A percentile compares a stretch with the other conserved stretches of the same genome.
Conservation (phyloP, 495 filamentous ascomycete genomes). For the Extremus antarcticus region DNA sequence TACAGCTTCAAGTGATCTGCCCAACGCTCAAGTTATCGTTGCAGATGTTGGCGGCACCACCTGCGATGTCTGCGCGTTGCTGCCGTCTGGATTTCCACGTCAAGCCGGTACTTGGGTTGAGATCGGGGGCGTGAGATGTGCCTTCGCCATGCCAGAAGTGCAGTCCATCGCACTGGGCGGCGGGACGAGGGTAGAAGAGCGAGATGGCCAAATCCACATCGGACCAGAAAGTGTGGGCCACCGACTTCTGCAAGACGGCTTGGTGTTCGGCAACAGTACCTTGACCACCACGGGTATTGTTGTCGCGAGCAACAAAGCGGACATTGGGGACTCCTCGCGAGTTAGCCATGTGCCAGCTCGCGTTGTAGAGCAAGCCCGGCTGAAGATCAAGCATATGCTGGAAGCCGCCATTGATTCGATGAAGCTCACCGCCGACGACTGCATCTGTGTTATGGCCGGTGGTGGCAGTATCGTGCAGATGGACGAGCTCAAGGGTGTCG, state of each 20-base stretch:
- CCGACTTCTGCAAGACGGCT: constrained; percentile 35
- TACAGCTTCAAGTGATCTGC: background rate
- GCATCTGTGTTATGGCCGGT: constrained; percentile 37
- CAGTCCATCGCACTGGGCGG: constrained; percentile 42
- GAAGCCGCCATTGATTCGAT: constrained; percentile 41
- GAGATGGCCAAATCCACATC: constrained; percentile 30
- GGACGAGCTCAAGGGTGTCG: constrained; percentile 18
- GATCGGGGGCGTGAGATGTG: constrained; percentile 41
- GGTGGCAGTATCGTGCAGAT: constrained; percentile 27
- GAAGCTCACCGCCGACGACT: constrained; percentile 37
- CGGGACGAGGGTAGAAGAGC: constrained; percentile 39
- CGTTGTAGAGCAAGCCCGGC: constrained; percentile 15
- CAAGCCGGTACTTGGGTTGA: constrained; percentile 43
- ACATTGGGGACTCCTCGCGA: constrained; percentile 30
- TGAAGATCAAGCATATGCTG: constrained; percentile 9
- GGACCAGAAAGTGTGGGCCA: constrained; percentile 49
- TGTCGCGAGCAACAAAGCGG: constrained; percentile 30
- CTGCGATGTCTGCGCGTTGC: constrained; percentile 41
- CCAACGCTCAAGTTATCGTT: constrained; percentile 23
- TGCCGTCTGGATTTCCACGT: constrained; percentile 43
- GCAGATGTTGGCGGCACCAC: constrained; percentile 47
- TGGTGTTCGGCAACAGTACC: constrained; percentile 40
- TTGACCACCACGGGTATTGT: constrained; percentile 43
- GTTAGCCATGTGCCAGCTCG: constrained; percentile 20
- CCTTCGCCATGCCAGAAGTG: constrained; percentile 45